These are phyloP conservation scores for Hypocreales sp. DNA, from an alignment of 2,329 filamentous ascomycete genomes.

Conservation along the genomic window DNA sequence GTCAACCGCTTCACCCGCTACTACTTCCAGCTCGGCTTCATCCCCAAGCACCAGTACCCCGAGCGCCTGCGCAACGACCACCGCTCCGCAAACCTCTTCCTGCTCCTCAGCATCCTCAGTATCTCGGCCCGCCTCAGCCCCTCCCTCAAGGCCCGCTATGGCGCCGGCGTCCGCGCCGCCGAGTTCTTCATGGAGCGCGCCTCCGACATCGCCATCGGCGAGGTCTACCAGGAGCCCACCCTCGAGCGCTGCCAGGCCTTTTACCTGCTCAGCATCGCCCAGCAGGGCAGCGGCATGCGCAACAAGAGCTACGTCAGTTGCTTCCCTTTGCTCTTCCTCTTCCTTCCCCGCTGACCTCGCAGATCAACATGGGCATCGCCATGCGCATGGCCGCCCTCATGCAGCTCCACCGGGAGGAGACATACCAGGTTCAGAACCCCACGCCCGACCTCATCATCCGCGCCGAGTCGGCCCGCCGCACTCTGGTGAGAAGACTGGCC, in stretches of 20 bases:
- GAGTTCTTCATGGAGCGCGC: conserved; percentile 38
- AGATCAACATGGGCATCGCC: conserved; percentile 42
- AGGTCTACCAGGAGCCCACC: conserved; percentile 36
- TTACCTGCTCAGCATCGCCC: conserved; percentile 41
- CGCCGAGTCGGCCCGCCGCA: conserved; percentile 40
- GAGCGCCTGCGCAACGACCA: conserved; percentile 29
- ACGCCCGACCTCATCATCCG: conserved; percentile 28
- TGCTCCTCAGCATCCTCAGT: conserved; percentile 38
- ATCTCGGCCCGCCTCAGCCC: conserved; percentile 40
- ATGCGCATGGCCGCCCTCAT: conserved; percentile 39
- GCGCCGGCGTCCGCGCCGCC: conserved; percentile 33
- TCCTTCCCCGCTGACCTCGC: background rate
- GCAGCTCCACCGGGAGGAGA: conserved; percentile 39
- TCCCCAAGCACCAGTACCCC: conserved; percentile 35
- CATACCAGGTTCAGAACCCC: conserved; percentile 27
- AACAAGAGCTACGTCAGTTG: conserved; percentile 37
- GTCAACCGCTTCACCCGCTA: conserved; percentile 36
- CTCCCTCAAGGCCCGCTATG: conserved; percentile 29
- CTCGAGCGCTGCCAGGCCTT: conserved; percentile 42
- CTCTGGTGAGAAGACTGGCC: conserved; percentile 25
- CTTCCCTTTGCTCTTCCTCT: background rate
- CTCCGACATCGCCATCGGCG: conserved; percentile 27
- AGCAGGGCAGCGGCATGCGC: conserved; percentile 38
- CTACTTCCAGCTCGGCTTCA: conserved; percentile 45
- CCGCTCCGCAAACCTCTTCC: conserved; percentile 34